Evolutionary conservation across 1,284 basidiomycete genomes (phyloP).

Genomic region (Tylopilus orsonianus): DNA sequence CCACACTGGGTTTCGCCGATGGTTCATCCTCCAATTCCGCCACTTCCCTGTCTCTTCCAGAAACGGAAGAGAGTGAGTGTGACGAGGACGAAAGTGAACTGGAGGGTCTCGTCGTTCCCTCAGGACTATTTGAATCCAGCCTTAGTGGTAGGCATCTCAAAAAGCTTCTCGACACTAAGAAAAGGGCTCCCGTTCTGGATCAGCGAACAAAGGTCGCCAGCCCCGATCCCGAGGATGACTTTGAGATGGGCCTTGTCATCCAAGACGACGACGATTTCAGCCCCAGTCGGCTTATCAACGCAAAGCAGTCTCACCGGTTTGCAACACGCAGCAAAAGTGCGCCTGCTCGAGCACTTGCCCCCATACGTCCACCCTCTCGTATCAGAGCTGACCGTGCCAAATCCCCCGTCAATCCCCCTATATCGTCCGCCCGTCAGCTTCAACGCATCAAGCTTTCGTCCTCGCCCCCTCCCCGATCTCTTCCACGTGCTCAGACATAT

Average conservation of each 20-base stretch:
- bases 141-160: constrained; percentile 64
- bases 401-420: constrained; percentile 65
- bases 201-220: constrained; percentile 51
- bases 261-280: constrained; percentile 78
- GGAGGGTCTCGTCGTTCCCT: constrained; percentile 76
- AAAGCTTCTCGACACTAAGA: constrained; percentile 74
- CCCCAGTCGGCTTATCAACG: constrained; percentile 63
- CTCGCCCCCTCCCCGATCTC: constrained; percentile 53
- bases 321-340: constrained; percentile 55
- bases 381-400: constrained; percentile 61
- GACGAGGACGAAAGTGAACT: constrained; percentile 70
- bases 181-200: constrained; percentile 52
- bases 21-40: constrained; percentile 70
- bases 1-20: constrained; percentile 69
- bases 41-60: constrained; percentile 62
- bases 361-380: constrained; percentile 59
- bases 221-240: constrained; percentile 75
- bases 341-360: constrained; percentile 49
- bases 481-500: constrained; percentile 56
- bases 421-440: constrained; percentile 63
- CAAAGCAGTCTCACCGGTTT: constrained; percentile 49
- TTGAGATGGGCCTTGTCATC: constrained; percentile 78
- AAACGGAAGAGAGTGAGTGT: constrained; percentile 68
- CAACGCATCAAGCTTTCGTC: constrained; percentile 65
- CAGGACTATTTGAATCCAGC: constrained; percentile 68